Base-by-base conservation (phyloP, 805 yeast species). In the Isabelozyma heimii region DNA sequence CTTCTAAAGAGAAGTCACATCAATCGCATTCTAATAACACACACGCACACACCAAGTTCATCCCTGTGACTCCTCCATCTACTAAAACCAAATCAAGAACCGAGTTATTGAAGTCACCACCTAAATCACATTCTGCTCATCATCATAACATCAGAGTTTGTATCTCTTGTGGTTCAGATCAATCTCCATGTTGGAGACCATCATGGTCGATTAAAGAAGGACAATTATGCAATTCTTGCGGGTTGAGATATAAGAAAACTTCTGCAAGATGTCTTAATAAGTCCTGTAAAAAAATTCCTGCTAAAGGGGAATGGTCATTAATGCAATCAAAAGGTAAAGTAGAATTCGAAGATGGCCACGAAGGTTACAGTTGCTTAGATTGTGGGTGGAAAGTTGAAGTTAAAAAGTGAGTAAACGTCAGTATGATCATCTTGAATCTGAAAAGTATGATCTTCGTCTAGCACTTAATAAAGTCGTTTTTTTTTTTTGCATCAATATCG, bases 171-270 rank as follows among this genome's bases (percentile, higher is more conserved):
- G 90, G 91, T 6, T 83, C 94, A 1, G 86, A 84, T 48, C 94
- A 88, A 57, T 88, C 96, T 5, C 99, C 99, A 4, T 92, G 99
- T 68, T 92, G 99, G 99, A 81, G 99, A 63, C 99, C 99, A 1
- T 87, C 96, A 5, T 92, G 99, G 99, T 84, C 92, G 3, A 76
- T 83, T 26, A 75, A 84, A 55, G 90, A 87, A 52, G 98, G 97
- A n/a, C 98, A 91, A 71, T 77, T 92, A 56, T 92, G 99, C 74
- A 92, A 92, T 65, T 89, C 97, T 0, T 92, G 99, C 70, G 99
- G 99, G 1, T 75, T 92, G 59, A 77, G 99, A 55, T 92, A 89
- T 72, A 91, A 94, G 68, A 92, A 92, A 72, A 91, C 97, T 0
- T 88, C 89, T 26, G 96, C 96, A 2, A 80, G 97, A 61, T 92